Evolutionary conservation across 2,329 filamentous ascomycete species (phyloP), one percentile per base, ranked within the genome.

Genomic region (Neonectria hederae): DNA sequence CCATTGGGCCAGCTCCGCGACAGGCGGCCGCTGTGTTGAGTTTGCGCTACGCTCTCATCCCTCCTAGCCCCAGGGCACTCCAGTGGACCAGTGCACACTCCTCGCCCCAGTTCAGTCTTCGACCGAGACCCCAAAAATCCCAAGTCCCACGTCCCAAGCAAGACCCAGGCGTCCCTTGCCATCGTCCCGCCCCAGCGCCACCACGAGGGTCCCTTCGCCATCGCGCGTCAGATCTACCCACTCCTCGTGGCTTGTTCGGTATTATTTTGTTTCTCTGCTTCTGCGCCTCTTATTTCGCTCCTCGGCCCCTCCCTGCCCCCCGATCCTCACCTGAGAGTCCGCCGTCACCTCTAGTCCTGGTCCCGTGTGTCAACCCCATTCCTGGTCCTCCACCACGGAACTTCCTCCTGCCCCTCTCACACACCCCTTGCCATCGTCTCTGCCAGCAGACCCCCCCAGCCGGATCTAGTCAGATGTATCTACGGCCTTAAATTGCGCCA

Each of bases 391-490:
- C 56, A 69, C 62, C 60, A 70, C 63, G 63, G 63, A 65, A 71
- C 63, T 52, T 69, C 65, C 52, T 69, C 65, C 58, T 63, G 58
- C 54, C 53, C 46, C 62, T 65, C 66, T 66, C 65, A 65, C 69
- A 69, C 69, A 63, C 69, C 65, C 66, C 59, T 63, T 67, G 56
- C 48, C 57, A 58, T 67, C 53, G 62, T 32, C 63, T 69, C 62
- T 59, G 60, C 69, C 65, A 61, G 55, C 67, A 69, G 58, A 65
- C 68, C 63, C 69, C 69, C 72, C 69, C 65, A 69, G 69, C 69
- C 70, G 70, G 71, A 74, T 74, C 72, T 74, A 68, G 73, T 70
- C 72, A 76, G 76, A 78, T 79, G 76, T 74, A 77, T 78, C 76
- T 72, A 75, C 70, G 73, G 70, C 70, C 74, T 72, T 78, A 77